Percentiles rank a stretch among this genome's conserved stretches.
phyloP scores from a whole-genome alignment of 495 filamentous ascomycete species.

The Hypoxylon intermedium region DNA sequence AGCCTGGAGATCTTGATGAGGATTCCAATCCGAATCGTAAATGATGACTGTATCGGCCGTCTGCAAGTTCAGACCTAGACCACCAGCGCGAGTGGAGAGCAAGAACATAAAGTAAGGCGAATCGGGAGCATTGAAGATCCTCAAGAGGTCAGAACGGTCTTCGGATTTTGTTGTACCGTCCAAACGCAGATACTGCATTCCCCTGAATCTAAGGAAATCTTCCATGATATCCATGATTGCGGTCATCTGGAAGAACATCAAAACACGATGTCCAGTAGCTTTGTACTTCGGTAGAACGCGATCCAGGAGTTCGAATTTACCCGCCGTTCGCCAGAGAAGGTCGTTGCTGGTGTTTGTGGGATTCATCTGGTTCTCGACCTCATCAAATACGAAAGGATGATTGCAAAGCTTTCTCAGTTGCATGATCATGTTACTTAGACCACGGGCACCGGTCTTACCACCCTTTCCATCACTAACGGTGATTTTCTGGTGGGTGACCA shows the following conservation, averaged over 20 bases:
- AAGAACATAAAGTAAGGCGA: slow-evolving; percentile 98
- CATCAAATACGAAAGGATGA: slow-evolving; percentile 97
- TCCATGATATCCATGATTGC: slow-evolving; percentile 99
- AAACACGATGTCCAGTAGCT: slow-evolving; percentile 83
- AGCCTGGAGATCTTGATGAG: slow-evolving; percentile 97
- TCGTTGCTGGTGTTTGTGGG: slow-evolving; percentile 86
- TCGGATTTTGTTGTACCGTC: slow-evolving; percentile 98
- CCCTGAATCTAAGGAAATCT: slow-evolving; percentile 87
- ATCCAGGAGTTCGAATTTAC: slow-evolving; percentile 97
- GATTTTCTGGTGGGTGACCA: slow-evolving; percentile 93
- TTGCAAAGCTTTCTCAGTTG: slow-evolving; percentile 98
- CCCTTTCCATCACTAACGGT: slow-evolving; percentile 94
- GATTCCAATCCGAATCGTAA: slow-evolving; percentile 99
- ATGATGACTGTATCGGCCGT: slow-evolving; percentile 99
- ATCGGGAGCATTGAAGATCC: slow-evolving; percentile 83
- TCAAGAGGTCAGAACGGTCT: slow-evolving; percentile 89
- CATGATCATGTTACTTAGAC: slow-evolving; percentile 99
- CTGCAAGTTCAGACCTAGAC: slow-evolving; percentile 94
- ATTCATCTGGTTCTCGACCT: slow-evolving; percentile 98
- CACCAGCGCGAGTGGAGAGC: slow-evolving; percentile 98
- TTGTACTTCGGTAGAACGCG: slow-evolving; percentile 92
- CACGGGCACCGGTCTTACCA: slow-evolving; percentile 92
- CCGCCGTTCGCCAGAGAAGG: slow-evolving; percentile 91
- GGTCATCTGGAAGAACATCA: slow-evolving; percentile 99
- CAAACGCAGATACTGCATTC: slow-evolving; percentile 83